Conservation (phyloP, 306 rosid genomes). For the Acacia confusa region DNA sequence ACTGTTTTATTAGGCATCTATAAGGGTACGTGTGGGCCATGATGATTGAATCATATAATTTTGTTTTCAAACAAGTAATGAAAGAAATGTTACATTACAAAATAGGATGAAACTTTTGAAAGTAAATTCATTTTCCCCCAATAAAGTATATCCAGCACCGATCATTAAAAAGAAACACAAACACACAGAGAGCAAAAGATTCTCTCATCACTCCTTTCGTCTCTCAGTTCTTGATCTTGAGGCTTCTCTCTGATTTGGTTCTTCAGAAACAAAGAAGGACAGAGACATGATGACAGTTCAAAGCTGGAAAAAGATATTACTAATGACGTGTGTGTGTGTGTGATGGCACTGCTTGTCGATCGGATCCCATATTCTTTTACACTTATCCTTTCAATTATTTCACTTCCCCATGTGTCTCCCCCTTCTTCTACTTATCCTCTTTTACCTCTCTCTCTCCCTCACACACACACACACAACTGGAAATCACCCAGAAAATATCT, state of each 20-base stretch:
- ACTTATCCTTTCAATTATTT: background rate
- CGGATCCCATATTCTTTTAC: constrained; percentile 88
- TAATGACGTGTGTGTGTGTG: constrained; percentile 72
- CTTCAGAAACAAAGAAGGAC: background rate
- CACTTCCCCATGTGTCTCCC: background rate
- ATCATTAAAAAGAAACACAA: no score
- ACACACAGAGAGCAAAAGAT: background rate
- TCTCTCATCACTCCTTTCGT: background rate
- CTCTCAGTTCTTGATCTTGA: background rate
- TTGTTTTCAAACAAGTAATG: no score
- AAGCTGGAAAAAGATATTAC: constrained; percentile 78
- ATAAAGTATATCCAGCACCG: no score
- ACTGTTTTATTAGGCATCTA: no score
- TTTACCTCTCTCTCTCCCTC: no score
- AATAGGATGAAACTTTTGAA: background rate
- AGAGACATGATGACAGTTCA: background rate
- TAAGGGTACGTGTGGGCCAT: no score
- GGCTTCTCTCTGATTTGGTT: background rate
- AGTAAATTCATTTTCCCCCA: no score
- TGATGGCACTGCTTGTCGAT: constrained; percentile 72
- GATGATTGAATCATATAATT: no score
- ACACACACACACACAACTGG: accelerated
- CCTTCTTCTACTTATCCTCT: no score
- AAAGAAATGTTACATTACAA: no score
- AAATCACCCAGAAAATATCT: no score